Evolutionary conservation across 805 yeast species (phyloP), one percentile per base, ranked within the genome.

Genomic region (Cyberlindnera xylosilytica): DNA sequence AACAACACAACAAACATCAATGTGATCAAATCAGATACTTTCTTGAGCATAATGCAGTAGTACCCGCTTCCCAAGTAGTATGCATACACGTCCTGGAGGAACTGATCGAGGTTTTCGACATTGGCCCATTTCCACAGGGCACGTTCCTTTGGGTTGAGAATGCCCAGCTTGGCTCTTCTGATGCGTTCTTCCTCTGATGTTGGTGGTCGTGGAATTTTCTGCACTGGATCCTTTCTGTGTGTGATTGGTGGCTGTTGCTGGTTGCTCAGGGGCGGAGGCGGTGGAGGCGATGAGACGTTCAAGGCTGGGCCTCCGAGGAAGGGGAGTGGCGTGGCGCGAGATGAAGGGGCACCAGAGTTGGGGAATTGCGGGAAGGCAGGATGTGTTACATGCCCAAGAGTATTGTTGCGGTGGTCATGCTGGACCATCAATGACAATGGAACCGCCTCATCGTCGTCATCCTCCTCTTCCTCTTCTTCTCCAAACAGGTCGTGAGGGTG

Each of bases 81-180:
- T 38, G 74, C 72, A 63, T 93, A 93, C 10, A 90, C 76, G 52
- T 91, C 95, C 40, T 79, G 79, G 16, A 93, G 68, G 54, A 91
- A 93, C 35, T 79, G 75, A 65, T 93, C 99, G 61, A 93, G 73
- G 61, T 93, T 93, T 52, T 86, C 87, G 19, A 93, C 87, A 56
- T 93, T 93, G 1, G 98, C 96, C 98, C 99, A 93, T 46, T 87
- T 74, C 88, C 97, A 93, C 15, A 86, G 68, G 0, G 98, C 96
- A 37, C 88, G 68, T 57, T 90, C 97, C 45, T 70, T 69, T 1
- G 86, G 78, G 38, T 79, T 76, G 20, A 80, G 56, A 1, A 73
- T 67, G 7, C 75, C 73, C 7, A 73, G 40, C 18, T 42, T 51
- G 6, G 60, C 59, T 27, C 62, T 50, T 36, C 62, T 46, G 9